Conservation (phyloP, 225 moss, liverwort and hornwort species). For the Sphagnum tenellum region DNA sequence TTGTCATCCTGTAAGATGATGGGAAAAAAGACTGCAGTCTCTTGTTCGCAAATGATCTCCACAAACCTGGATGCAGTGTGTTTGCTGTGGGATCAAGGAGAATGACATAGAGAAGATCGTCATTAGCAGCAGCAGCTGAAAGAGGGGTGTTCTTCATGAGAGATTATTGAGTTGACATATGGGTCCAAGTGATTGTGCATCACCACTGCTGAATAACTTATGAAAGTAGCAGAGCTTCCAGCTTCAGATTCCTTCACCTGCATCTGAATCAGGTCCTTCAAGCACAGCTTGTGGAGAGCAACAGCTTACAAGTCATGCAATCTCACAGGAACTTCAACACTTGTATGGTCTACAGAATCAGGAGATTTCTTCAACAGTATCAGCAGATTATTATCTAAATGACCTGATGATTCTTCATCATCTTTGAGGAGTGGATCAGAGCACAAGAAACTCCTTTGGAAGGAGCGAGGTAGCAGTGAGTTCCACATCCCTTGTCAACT, state of each 20-base stretch:
- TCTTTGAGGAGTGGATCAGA: conserved; percentile 20
- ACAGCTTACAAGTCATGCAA: not conserved
- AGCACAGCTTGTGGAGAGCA: no score
- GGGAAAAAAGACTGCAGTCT: conserved; percentile 81
- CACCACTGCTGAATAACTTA: no score
- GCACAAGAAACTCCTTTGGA: conserved; percentile 34
- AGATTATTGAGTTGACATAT: conserved; percentile 34
- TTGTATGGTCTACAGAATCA: not conserved
- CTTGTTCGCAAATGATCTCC: conserved; percentile 77
- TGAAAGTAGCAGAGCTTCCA: no score
- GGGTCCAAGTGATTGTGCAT: not conserved
- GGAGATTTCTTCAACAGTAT: conserved; percentile 24
- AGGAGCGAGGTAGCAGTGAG: conserved; percentile 7
- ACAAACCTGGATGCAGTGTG: conserved; percentile 59
- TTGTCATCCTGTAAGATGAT: conserved; percentile 49
- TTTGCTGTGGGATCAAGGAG: conserved; percentile 23
- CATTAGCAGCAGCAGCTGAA: conserved; percentile 31
- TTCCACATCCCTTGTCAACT: conserved; percentile 12
- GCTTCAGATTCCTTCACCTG: conserved; percentile 1
- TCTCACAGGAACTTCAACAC: not conserved
- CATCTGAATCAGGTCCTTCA: no score
- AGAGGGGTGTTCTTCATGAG: conserved; percentile 32
- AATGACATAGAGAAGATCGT: conserved; percentile 13
- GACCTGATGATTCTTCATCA: conserved; percentile 24
- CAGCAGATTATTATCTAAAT: conserved; percentile 20